Evolutionary conservation across 352 stramenopile species (phyloP).

Genomic region (Phytophthora ohioensis): DNA sequence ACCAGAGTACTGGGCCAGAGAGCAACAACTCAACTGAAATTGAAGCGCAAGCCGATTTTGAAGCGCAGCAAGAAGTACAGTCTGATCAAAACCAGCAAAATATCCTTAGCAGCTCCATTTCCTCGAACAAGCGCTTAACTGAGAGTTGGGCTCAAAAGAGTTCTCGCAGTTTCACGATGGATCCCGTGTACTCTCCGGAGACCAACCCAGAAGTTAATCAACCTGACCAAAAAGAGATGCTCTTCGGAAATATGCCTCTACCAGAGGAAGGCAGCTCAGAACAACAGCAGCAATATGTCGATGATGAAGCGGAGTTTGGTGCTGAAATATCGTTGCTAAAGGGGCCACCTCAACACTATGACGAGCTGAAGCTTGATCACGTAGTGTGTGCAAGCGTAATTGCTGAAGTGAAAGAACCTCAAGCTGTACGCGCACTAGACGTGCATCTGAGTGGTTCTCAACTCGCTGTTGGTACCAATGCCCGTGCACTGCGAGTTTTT

Average conservation of each 20-base stretch:
- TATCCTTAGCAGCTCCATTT: neutral
- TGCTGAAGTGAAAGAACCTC: conserved; percentile 60
- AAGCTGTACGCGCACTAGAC: conserved; percentile 66
- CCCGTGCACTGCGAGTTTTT: conserved; percentile 62
- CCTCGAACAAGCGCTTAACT: neutral
- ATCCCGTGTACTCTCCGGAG: neutral
- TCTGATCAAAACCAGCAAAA: neutral
- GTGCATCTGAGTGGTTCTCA: conserved; percentile 46
- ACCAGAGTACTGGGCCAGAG: neutral
- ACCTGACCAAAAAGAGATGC: neutral
- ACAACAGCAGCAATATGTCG: conserved; percentile 3
- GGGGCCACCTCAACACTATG: conserved; percentile 32
- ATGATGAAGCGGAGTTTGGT: conserved; percentile 1
- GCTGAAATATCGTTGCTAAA: neutral
- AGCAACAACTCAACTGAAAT: neutral
- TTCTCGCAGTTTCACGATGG: neutral
- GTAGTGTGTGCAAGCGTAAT: conserved; percentile 58
- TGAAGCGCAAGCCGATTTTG: neutral
- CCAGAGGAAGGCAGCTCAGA: neutral
- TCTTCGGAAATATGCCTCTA: neutral
- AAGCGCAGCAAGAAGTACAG: conserved; percentile 2
- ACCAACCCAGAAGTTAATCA: neutral
- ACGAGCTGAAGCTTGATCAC: conserved; percentile 49
- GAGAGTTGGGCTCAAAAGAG: conserved; percentile 6
- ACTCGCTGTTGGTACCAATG: conserved; percentile 73